Evolutionary conservation across 2,329 filamentous ascomycete genomes (phyloP), one percentile per base, ranked within the genome.

Genomic region (Clonostachys chloroleuca): DNA sequence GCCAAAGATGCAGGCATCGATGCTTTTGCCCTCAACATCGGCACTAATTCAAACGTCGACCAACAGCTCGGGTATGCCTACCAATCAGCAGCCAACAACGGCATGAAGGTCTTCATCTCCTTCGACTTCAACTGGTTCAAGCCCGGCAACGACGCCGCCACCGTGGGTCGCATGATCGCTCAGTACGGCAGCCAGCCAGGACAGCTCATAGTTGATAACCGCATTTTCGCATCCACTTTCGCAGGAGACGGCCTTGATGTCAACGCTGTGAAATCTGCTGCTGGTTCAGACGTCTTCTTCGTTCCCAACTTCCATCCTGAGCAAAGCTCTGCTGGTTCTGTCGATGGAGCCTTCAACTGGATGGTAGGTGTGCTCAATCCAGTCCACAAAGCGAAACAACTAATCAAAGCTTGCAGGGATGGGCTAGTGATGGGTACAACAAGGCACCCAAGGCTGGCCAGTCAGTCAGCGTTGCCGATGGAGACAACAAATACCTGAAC

Each of bases 81-180:
- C 49, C 59, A 70, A n/a, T 74, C 74, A 1, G 73, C 75, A 4
- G 65, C 67, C 10, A 62, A 62, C 10, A 67, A 68, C 30, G 65
- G 62, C 43, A 75, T 80, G 67, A 76, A 77, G 47, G 73, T 78
- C 13, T 78, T 80, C 47, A 70, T 81, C 51, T 80, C 76, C 2
- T 81, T 80, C 51, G 77, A 80, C 61, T 79, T 77, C 57, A 76
- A 77, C 61, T 72, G 71, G 68, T 75, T 66, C 60, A 54, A 56
- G 12, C 46, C 49, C 10, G 46, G 49, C 8, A 49, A 55, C 12
- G 59, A 74, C 40, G 66, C 67, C 2, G 59, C 58, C 8, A 61
- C 59, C 13, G 68, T 74, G 16, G 75, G 73, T 2, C 56, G 61
- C 41, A 74, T 72, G 54, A 66, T 79, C 47, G 67, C 65, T 12